Evolutionary conservation across 192 early-diverging fungal species (phyloP), one percentile per base, ranked within the genome.

Genomic region (Allomyces javanicus): DNA sequence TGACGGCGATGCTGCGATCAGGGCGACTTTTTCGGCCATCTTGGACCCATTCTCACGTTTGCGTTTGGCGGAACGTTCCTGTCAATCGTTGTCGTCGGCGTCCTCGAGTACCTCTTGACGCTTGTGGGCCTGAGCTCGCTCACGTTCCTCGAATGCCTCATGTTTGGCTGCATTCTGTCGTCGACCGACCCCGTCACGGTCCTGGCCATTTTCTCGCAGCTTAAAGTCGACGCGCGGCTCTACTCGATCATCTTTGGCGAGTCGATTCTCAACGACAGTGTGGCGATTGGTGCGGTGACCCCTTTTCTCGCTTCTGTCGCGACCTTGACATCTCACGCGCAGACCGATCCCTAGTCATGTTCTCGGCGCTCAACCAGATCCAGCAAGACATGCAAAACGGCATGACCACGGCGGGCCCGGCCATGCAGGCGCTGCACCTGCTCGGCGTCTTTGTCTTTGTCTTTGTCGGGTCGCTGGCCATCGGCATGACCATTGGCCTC

Each of bases 161-260:
- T 94, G 25, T 89, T 96, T 72, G 96, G 96, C 21, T 81, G 92
- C 14, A 91, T 98, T 64, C 74, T 98, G 63, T 93, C 91, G 11
- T 93, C 96, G 21, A 98, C 96, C 2, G 96, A 98, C 72, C 93
- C 96, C 3, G 93, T 98, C 40, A 96, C 96, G 0, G 89, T 98
- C 25, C 77, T 98, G 66, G 87, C 96, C 7, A 90, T 98, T 44
- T 96, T 98, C 72, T 82, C 91, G 67, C 91, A 94, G 68, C 78
- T 93, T 65, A 83, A 85, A 66, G 96, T 98, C 45, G 96, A 98
- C 65, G 92, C 93, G 4, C 86, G 90, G 75, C 73, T 98, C 61
- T 96, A 92, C 73, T 88, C 96, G 6, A 89, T 98, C 64, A 92
- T 98, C 58, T 98, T 94, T 75, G 96, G 96, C 43, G 96, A 98